Percentiles rank a stretch among this genome's conserved stretches.
These are phyloP conservation scores for Botrytis fabae DNA, from an alignment of 2,329 filamentous ascomycete genomes.

Conservation along the genomic window DNA sequence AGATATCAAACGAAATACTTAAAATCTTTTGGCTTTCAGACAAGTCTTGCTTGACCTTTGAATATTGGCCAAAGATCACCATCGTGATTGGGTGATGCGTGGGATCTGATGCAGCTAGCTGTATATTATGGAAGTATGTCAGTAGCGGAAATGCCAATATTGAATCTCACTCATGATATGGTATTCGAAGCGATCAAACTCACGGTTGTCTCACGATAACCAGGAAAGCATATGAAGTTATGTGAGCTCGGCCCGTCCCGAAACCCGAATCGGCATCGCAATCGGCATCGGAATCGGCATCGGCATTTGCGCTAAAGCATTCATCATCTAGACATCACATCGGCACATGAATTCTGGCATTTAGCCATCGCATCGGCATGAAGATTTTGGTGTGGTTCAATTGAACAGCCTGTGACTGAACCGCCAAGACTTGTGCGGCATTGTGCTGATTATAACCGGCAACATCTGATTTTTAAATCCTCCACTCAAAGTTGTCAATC, in stretches of 20 bases:
- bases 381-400: background rate
- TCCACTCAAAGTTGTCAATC: background rate
- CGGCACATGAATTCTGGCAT: background rate
- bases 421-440: background rate
- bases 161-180: background rate
- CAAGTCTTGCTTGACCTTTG: too few species aligned
- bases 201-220: background rate
- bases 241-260: background rate
- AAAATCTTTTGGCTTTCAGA: background rate
- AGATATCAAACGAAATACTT: background rate
- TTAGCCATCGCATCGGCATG: background rate
- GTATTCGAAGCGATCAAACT: background rate
- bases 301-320: background rate
- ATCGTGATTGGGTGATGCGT: background rate
- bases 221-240: background rate
- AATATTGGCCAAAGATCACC: background rate
- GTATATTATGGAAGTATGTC: background rate
- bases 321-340: background rate
- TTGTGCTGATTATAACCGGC: background rate
- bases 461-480: background rate
- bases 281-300: background rate
- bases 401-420: background rate
- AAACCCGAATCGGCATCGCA: background rate
- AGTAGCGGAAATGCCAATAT: background rate
- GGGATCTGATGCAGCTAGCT: too few species aligned